These are phyloP conservation scores for Diaporthe ilicicola DNA, from an alignment of 2,329 filamentous ascomycete species.

Conservation along the genomic window DNA sequence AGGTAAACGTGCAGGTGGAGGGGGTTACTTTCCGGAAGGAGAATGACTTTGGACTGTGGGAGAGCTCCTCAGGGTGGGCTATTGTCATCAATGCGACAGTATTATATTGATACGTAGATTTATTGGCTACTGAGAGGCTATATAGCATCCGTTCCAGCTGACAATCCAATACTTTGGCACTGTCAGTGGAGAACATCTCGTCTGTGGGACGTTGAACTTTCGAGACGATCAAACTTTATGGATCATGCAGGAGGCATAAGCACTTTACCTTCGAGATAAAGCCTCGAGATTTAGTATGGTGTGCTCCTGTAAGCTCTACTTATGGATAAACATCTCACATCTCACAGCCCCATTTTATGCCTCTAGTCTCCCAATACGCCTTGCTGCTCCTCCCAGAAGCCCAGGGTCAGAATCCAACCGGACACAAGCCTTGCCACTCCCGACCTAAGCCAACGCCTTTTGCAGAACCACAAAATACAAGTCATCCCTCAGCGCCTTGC, in stretches of 20 bases:
- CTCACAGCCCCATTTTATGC: not conserved
- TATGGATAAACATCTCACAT: not conserved
- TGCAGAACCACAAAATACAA: constrained; percentile 52
- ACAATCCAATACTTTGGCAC: not conserved
- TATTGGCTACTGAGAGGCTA: not conserved
- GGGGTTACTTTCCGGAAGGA: constrained; percentile 60
- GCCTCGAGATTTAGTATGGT: too few species aligned
- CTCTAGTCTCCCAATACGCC: not conserved
- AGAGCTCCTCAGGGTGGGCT: constrained; percentile 59
- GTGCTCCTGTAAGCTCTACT: not conserved
- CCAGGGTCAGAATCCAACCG: constrained; percentile 30
- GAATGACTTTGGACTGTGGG: constrained; percentile 61
- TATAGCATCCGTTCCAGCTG: not conserved
- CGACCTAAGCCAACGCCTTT: constrained; percentile 43
- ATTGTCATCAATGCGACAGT: constrained; percentile 52
- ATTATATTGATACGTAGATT: not conserved
- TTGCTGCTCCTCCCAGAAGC: not conserved
- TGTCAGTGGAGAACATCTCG: not conserved
- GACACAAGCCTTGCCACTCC: not conserved
- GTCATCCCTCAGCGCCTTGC: constrained; percentile 50
- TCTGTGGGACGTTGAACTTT: not conserved
- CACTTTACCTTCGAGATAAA: not conserved
- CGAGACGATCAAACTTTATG: not conserved
- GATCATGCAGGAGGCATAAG: not conserved
- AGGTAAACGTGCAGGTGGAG: constrained; percentile 53